Evolutionary conservation across 495 filamentous ascomycete genomes (phyloP).

Genomic region (Neurospora terricola): DNA sequence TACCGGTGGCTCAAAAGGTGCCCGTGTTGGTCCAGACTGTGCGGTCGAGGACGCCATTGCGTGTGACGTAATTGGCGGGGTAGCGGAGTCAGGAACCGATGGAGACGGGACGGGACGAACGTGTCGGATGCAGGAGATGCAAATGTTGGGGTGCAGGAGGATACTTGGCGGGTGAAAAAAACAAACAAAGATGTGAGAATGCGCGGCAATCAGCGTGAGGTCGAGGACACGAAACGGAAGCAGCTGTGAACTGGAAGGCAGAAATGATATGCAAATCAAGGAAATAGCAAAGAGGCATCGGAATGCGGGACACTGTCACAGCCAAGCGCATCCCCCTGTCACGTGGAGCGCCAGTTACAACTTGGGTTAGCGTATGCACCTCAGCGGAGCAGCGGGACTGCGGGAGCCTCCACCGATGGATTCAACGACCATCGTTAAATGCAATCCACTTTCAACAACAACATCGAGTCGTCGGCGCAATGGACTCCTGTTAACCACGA

Average conservation of each 20-base stretch:
- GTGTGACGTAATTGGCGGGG: neutral
- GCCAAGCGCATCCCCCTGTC: neutral
- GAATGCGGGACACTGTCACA: neutral
- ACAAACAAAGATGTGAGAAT: neutral
- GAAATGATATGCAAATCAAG: neutral
- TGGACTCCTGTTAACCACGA: neutral
- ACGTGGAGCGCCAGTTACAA: neutral
- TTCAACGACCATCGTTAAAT: neutral
- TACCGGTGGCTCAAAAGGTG: neutral
- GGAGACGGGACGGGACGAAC: neutral
- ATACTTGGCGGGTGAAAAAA: neutral
- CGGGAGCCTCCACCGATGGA: neutral
- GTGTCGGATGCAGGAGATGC: neutral
- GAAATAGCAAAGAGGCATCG: neutral
- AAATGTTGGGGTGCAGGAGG: neutral
- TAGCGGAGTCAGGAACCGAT: neutral
- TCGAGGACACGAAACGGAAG: neutral
- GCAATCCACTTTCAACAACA: neutral
- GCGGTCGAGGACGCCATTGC: neutral
- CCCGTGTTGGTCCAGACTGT: neutral
- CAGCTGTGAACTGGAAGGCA: neutral
- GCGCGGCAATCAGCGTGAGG: neutral
- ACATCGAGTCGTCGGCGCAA: neutral
- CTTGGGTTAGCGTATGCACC: neutral
- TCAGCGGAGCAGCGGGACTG: neutral